Conservation (phyloP, 768 basidiomycete genomes). For the Rhodotorula kratochvilovae region DNA sequence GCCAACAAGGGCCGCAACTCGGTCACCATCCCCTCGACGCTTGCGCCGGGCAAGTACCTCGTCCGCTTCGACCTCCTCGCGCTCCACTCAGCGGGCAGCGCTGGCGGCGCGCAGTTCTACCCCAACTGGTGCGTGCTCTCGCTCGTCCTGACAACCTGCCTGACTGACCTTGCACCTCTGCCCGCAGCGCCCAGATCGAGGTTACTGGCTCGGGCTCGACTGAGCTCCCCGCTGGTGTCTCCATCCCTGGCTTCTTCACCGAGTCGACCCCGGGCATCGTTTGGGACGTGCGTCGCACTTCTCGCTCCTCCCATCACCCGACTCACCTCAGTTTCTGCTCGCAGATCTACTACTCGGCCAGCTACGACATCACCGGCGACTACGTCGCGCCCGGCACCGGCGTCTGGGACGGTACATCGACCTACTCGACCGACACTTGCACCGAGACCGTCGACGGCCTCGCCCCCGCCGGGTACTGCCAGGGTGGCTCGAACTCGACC, state of each 20-base stretch:
- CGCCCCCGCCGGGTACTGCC: conserved; percentile 10
- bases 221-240: conserved; percentile 4
- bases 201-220: neutral
- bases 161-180: too few species aligned
- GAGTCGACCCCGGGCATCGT: neutral
- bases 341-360: neutral
- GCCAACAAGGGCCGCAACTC: conserved; percentile 7
- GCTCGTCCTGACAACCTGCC: too few species aligned
- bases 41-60: conserved; percentile 17
- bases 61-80: conserved; percentile 17
- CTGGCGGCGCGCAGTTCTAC: conserved; percentile 10
- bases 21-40: neutral
- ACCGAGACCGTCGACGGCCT: neutral
- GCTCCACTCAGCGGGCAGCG: neutral
- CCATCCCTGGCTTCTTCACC: conserved; percentile 5
- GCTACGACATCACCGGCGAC: neutral
- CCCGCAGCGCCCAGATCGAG: neutral
- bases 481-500: neutral
- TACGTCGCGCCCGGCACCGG: conserved; percentile 9
- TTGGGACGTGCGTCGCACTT: neutral
- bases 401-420: conserved; percentile 4
- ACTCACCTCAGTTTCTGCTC: neutral
- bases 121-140: neutral
- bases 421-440: conserved; percentile 5
- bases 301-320: neutral